phyloP scores from a whole-genome alignment of 192 early-diverging fungal species.

The Oehlia diaphana region DNA sequence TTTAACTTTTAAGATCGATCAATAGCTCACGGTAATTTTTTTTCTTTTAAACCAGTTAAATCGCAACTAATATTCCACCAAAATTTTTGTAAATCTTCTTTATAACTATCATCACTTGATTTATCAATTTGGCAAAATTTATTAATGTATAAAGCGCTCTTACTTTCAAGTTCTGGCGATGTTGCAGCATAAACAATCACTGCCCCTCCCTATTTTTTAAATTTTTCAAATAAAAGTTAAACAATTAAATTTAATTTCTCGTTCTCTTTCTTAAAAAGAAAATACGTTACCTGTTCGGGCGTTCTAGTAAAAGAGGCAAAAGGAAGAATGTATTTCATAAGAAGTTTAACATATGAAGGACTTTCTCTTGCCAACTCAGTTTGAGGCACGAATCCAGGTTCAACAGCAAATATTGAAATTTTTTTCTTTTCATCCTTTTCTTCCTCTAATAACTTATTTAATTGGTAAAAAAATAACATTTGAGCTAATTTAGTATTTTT shows the following conservation, averaged over 20 bases:
- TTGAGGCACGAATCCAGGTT: slow-evolving; percentile 11
- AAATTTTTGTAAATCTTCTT: slow-evolving; percentile 37
- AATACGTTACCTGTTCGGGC: slow-evolving; percentile 6
- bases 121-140: slow-evolving; percentile 15
- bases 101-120: slow-evolving; percentile 41
- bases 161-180: slow-evolving; percentile 18
- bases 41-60: slow-evolving; percentile 27
- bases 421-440: slow-evolving; percentile 20
- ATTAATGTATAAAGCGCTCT: slow-evolving; percentile 4
- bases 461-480: slow-evolving; percentile 26
- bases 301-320: slow-evolving; percentile 12
- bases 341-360: neutral
- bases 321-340: slow-evolving; percentile 13
- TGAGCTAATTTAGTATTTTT: slow-evolving; percentile 41
- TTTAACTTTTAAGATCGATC: neutral
- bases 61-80: slow-evolving; percentile 44
- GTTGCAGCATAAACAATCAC: slow-evolving; percentile 16
- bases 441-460: slow-evolving; percentile 23
- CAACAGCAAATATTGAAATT: neutral
- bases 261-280: neutral
- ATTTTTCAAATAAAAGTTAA: no score
- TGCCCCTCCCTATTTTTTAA: slow-evolving; percentile 11
- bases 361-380: neutral
- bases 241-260: neutral
- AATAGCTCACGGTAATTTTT: neutral